Evolutionary conservation across 2,329 filamentous ascomycete species (phyloP).

Genomic region (Ramichloridium luteum): DNA sequence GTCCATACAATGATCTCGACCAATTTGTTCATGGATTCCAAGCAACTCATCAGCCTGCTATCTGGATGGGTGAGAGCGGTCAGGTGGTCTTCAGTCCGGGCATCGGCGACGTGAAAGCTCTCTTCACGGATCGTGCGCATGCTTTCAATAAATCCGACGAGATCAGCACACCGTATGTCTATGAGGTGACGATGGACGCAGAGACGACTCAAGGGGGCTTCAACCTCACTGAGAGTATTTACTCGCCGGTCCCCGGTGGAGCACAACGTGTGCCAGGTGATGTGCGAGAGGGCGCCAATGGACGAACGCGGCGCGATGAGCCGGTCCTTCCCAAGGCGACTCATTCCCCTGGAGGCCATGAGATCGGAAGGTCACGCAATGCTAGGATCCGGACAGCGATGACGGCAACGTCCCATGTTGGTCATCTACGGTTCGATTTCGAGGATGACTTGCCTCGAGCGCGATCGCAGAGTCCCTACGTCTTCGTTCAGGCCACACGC

Average conservation of each 20-base stretch:
- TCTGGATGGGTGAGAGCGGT: conserved; percentile 42
- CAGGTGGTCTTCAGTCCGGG: conserved; percentile 34
- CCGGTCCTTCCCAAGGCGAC: too few relatives aligned
- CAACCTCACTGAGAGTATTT: conserved; percentile 23
- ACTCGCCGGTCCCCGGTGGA: conserved; percentile 30
- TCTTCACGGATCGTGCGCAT: conserved; percentile 33
- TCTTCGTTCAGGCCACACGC: conserved; percentile 35
- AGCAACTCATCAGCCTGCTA: conserved; percentile 40
- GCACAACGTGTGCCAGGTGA: conserved; percentile 28
- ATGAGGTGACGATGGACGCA: conserved; percentile 33
- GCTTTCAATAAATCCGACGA: conserved; percentile 34
- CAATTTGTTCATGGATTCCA: conserved; percentile 37
- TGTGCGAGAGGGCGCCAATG: conserved; percentile 31
- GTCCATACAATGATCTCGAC: conserved; percentile 36
- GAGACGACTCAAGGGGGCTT: conserved; percentile 18
- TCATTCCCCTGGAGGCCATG: too few relatives aligned
- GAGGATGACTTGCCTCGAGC: conserved; percentile 1
- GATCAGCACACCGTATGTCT: conserved; percentile 34
- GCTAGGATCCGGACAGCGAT: conserved; percentile 25
- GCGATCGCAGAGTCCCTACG: conserved; percentile 22
- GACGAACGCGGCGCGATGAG: conserved; percentile 23
- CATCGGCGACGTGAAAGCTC: conserved; percentile 20
- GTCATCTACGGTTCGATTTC: conserved; percentile 33
- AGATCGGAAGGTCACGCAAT: too few relatives aligned
- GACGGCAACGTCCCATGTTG: conserved; percentile 33